A percentile compares a stretch with the other conserved stretches of the same genome.
phyloP scores from a whole-genome alignment of 2,329 filamentous ascomycete genomes.

The Exophiala viscosa region DNA sequence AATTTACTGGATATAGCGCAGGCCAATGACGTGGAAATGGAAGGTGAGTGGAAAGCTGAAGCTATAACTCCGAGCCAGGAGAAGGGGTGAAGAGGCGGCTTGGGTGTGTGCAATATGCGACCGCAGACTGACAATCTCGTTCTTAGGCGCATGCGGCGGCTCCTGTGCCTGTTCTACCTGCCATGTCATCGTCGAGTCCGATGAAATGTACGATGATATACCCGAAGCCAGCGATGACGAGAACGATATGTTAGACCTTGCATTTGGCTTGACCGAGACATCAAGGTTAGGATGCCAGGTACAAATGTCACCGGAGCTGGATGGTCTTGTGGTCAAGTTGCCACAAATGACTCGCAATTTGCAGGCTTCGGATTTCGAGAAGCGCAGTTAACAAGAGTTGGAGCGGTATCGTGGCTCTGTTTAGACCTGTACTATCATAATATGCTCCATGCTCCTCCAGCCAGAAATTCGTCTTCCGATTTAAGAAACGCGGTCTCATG shows the following conservation, averaged over 20 bases:
- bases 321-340: slow-evolving; percentile 79
- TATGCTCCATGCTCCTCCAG: slow-evolving; percentile 15
- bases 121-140: slow-evolving; percentile 1
- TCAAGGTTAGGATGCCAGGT: slow-evolving; percentile 84
- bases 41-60: slow-evolving; percentile 51
- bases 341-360: slow-evolving; percentile 94
- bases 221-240: slow-evolving; percentile 74
- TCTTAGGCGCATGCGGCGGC: slow-evolving; percentile 77
- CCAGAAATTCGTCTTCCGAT: no score
- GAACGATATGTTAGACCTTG: slow-evolving; percentile 87
- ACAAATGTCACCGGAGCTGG: slow-evolving; percentile 81
- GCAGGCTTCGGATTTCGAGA: slow-evolving; percentile 84
- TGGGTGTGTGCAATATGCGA: neutral
- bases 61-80: neutral
- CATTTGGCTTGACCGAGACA: slow-evolving; percentile 86
- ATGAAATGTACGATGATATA: slow-evolving; percentile 72
- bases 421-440: slow-evolving; percentile 19
- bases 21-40: slow-evolving; percentile 94
- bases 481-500: no score
- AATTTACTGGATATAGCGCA: slow-evolving; percentile 95
- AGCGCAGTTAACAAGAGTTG: slow-evolving; percentile 8
- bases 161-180: slow-evolving; percentile 92
- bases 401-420: no score
- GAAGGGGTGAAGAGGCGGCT: neutral
- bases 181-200: slow-evolving; percentile 77